Conservation (phyloP, 192 early-diverging fungal genomes). For the Coemansia sp. region DNA sequence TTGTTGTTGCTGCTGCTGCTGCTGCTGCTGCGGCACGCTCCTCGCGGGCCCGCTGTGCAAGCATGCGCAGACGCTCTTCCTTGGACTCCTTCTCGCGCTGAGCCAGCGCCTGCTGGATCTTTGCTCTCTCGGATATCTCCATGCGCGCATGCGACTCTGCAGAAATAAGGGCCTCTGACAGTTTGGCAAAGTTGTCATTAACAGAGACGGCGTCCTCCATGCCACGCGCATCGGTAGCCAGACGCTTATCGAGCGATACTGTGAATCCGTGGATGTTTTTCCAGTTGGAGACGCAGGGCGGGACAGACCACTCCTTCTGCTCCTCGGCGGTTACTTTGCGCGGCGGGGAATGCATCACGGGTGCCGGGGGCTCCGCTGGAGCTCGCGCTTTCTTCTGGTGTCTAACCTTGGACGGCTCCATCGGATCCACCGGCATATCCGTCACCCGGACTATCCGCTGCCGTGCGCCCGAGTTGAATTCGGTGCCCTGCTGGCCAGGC, state of each 20-base stretch:
- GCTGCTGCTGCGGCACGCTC: conserved; percentile 62
- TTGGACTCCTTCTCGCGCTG: conserved; percentile 93
- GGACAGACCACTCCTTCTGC: conserved; percentile 96
- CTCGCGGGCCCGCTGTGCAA: conserved; percentile 95
- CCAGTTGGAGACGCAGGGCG: conserved; percentile 99
- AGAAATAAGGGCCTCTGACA: conserved; percentile 91
- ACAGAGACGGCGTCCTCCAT: conserved; percentile 80
- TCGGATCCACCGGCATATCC: conserved; percentile 93
- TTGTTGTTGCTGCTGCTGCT: conserved; percentile 22
- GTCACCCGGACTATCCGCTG: conserved; percentile 95
- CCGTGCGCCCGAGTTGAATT: conserved; percentile 70
- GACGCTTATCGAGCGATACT: conserved; percentile 96
- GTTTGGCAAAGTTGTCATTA: conserved; percentile 95
- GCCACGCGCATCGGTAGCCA: conserved; percentile 96
- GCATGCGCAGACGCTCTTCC: conserved; percentile 82
- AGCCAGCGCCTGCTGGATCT: conserved; percentile 90
- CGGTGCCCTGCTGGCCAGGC: conserved; percentile 71
- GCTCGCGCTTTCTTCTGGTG: conserved; percentile 87
- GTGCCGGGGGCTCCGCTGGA: conserved; percentile 92
- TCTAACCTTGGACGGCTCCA: conserved; percentile 93
- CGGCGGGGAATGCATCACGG: conserved; percentile 97
- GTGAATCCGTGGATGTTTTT: conserved; percentile 99
- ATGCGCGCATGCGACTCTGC: conserved; percentile 93
- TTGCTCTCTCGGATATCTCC: conserved; percentile 87
- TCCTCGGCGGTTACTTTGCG: conserved; percentile 95